Evolutionary conservation across 2,329 filamentous ascomycete species (phyloP).

Genomic region (Pseudocercospora macadamiae): DNA sequence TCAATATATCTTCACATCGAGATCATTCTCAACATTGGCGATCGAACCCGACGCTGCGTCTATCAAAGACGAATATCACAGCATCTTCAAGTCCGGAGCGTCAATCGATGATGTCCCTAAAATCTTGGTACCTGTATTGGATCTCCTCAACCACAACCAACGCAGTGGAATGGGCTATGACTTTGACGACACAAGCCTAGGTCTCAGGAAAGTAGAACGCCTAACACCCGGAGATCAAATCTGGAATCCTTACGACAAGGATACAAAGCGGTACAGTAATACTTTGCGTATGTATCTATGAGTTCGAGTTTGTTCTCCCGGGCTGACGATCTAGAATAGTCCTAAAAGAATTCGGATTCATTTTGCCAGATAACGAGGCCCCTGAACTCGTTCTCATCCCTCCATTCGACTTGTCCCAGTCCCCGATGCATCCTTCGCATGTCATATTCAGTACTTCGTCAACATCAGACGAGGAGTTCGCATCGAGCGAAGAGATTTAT

Average conservation of each 20-base stretch:
- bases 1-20: slow-evolving; percentile 9
- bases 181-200: background rate
- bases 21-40: slow-evolving; percentile 11
- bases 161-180: slow-evolving; percentile 7
- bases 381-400: background rate
- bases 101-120: slow-evolving; percentile 12
- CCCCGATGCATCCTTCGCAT: slow-evolving; percentile 5
- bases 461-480: slow-evolving; percentile 1
- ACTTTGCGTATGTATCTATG: background rate
- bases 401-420: slow-evolving; percentile 4
- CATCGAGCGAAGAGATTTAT: slow-evolving; percentile 6
- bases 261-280: slow-evolving; percentile 6
- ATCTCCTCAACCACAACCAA: slow-evolving; percentile 12
- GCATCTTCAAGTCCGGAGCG: slow-evolving; percentile 10
- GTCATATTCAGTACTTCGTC: slow-evolving; percentile 6
- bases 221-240: background rate
- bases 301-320: background rate
- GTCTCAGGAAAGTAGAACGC: slow-evolving; percentile 1
- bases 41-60: slow-evolving; percentile 4
- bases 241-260: slow-evolving; percentile 9
- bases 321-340: background rate
- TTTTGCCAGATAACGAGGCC: slow-evolving; percentile 3
- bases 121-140: slow-evolving; percentile 5
- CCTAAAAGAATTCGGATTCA: slow-evolving; percentile 13
- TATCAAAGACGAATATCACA: slow-evolving; percentile 12